These are phyloP conservation scores for Suhomyces kunorum DNA, from an alignment of 1,139 yeast genomes.

Conservation along the genomic window DNA sequence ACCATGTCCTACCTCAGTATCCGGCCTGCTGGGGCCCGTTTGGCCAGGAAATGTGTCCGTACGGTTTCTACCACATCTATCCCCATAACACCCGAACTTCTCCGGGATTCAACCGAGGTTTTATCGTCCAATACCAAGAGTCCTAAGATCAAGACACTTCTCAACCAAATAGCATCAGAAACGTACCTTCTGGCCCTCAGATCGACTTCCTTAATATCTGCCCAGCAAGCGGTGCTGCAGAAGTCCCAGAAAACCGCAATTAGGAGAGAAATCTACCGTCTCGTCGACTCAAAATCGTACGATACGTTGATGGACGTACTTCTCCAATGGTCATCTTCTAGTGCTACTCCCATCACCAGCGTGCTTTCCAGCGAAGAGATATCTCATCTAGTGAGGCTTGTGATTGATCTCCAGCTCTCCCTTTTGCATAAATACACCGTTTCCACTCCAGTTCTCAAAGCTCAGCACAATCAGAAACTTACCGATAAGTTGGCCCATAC, in stretches of 20 bases:
- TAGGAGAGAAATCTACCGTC: slow-evolving; percentile 20
- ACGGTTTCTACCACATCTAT: slow-evolving; percentile 8
- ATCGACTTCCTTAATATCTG: not conserved
- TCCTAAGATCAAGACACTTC: slow-evolving; percentile 6
- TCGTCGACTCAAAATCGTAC: slow-evolving; percentile 22
- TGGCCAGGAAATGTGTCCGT: slow-evolving; percentile 3
- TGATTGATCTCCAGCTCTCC: slow-evolving; percentile 27
- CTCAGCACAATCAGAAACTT: slow-evolving; percentile 13
- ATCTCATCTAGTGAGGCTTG: slow-evolving; percentile 25
- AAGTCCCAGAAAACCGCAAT: slow-evolving; percentile 5
- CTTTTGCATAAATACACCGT: slow-evolving; percentile 16
- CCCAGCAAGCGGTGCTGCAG: not conserved
- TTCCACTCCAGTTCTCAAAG: slow-evolving; percentile 14
- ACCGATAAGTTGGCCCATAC: slow-evolving; percentile 11
- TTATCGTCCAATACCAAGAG: not conserved
- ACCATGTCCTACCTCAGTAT: slow-evolving; percentile 8
- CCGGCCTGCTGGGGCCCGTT: slow-evolving; percentile 7
- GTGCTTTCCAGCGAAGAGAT: slow-evolving; percentile 25
- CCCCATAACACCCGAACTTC: slow-evolving; percentile 5
- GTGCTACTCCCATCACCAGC: slow-evolving; percentile 12
- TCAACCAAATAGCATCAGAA: slow-evolving; percentile 12
- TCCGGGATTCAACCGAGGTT: slow-evolving; percentile 2
- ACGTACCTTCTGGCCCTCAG: slow-evolving; percentile 11
- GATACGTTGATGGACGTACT: slow-evolving; percentile 25
- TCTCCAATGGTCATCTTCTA: slow-evolving; percentile 20